Conservation (phyloP, 2,329 filamentous ascomycete genomes). For the Aureobasidium sp. region DNA sequence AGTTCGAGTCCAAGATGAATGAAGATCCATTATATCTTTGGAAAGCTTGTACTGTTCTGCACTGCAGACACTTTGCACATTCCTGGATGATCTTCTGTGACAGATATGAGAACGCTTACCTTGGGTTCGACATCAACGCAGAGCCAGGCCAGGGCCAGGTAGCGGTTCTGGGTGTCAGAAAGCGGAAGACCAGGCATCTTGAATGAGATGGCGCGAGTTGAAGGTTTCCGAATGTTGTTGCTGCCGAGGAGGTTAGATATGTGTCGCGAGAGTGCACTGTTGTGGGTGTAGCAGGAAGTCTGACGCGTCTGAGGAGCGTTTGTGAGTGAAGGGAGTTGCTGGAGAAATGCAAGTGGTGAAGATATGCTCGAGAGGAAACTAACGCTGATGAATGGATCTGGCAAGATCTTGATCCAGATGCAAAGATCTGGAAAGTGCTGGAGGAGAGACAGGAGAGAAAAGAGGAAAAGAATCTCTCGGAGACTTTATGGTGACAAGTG, state of each 20-base stretch:
- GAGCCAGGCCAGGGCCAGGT: constrained; percentile 24
- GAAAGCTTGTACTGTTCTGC: not conserved
- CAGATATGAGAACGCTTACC: constrained; percentile 12
- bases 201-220: not conserved
- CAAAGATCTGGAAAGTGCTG: not conserved
- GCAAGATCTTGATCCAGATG: not conserved
- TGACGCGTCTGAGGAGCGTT: not conserved
- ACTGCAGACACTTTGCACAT: not conserved
- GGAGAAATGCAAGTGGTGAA: not conserved
- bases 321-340: not conserved
- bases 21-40: not conserved
- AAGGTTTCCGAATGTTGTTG: not conserved
- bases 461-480: not conserved
- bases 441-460: not conserved
- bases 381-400: not conserved
- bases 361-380: not conserved
- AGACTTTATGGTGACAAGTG: not conserved
- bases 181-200: not conserved
- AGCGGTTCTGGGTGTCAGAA: constrained; percentile 10
- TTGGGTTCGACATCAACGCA: constrained; percentile 26
- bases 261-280: not conserved
- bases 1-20: not conserved
- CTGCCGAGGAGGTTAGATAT: not conserved
- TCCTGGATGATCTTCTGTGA: not conserved
- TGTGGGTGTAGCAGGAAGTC: not conserved